Conservation (phyloP, 306 rosid genomes). For the Mimosa bimucronata region DNA sequence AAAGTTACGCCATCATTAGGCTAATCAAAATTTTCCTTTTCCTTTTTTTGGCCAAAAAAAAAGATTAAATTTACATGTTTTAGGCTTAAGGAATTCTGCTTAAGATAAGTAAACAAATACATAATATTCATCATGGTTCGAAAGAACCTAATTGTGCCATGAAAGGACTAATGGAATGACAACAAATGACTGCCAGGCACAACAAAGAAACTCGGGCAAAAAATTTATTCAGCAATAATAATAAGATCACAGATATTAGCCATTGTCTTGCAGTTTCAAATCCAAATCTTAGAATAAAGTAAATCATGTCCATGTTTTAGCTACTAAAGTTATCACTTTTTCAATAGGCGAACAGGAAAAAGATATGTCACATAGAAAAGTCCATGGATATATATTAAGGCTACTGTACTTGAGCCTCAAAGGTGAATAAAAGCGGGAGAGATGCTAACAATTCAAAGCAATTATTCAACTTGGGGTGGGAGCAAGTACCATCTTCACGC, state of each 20-base stretch:
- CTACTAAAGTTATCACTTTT: conserved; percentile 2
- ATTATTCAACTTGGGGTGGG: background rate
- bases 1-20: conserved; percentile 18
- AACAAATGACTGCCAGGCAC: conserved; percentile 17
- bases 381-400: background rate
- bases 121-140: conserved; percentile 9
- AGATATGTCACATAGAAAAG: background rate
- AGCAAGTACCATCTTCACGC: conserved; percentile 83
- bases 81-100: conserved; percentile 21
- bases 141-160: conserved; percentile 17
- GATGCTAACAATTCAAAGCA: conserved; percentile 1
- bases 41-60: too few species aligned
- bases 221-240: conserved; percentile 6
- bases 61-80: background rate
- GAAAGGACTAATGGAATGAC: conserved; percentile 17
- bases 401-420: background rate
- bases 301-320: background rate
- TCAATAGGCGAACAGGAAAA: background rate
- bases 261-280: conserved; percentile 20
- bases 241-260: conserved; percentile 8
- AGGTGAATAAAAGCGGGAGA: background rate
- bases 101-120: conserved; percentile 1
- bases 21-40: conserved; percentile 2
- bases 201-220: conserved; percentile 3
- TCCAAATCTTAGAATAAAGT: background rate